Evolutionary conservation across 1,139 yeast genomes (phyloP), one percentile per base, ranked within the genome.

Genomic region (Petasospora rhodanensis): DNA sequence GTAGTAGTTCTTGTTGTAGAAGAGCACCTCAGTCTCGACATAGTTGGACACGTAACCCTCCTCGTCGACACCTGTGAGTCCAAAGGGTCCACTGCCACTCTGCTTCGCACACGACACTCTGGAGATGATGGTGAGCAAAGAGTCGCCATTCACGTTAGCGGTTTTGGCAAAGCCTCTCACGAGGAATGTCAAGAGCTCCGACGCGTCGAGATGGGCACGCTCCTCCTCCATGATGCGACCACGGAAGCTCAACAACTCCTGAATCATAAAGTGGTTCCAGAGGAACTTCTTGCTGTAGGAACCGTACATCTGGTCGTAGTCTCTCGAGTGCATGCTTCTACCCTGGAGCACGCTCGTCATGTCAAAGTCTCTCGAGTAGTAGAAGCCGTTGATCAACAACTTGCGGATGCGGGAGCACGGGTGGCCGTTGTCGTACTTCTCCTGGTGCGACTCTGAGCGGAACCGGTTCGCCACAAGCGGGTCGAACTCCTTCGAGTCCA

Each of bases 51-150:
- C 82, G 24, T 70, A 66, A 0, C 91, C 91, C 31, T 76, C 76
- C 38, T 80, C 87, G 52, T 79, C 86, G 41, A 80, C 67, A 14
- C 89, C 86, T 59, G 74, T 73, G 21, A 76, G 72, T 0, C 85
- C 86, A 48, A 79, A 76, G 2, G 79, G 58, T 2, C 77, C 73
- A n/a, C n/a, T n/a, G n/a, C n/a, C n/a, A 1, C 81, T 81, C 24
- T 64, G 66, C 43, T 73, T 76, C 24, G 68, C 66, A 37, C 83
- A 74, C 3, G 80, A 73, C 36, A 80, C 82, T 51, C 79, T 79
- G 1, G 86, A 73, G 8, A 81, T 76, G 3, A 81, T 59, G 0
- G 91, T 79, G 29, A 81, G 52, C 14, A 78, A 55, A 0, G 71
- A 70, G 17, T 66, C 70, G 12, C 69, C 49, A 0, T 51, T 53